A percentile compares a stretch with the other conserved stretches of the same genome.
These are phyloP conservation scores for Pichia kudriavzevii DNA, from an alignment of 1,139 yeast genomes.

Conservation along the genomic window DNA sequence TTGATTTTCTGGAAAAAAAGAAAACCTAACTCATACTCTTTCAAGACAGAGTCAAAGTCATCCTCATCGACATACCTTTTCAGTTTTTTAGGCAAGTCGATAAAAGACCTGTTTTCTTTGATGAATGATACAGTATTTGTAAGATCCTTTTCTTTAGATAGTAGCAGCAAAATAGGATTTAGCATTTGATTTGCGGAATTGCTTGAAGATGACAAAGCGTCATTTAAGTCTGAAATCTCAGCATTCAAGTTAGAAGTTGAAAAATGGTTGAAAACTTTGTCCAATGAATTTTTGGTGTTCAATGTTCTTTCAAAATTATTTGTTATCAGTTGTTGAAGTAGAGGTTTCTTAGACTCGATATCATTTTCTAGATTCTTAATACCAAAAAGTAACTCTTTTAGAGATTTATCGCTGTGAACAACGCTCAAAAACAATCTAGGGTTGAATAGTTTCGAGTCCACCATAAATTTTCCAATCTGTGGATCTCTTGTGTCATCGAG, in stretches of 20 bases:
- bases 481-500: conserved; percentile 36
- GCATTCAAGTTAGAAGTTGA: conserved; percentile 24
- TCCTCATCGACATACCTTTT: conserved; percentile 45
- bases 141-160: conserved; percentile 53
- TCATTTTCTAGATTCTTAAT: conserved; percentile 52
- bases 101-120: conserved; percentile 52
- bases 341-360: conserved; percentile 57
- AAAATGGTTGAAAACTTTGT: conserved; percentile 48
- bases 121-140: conserved; percentile 55
- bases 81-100: conserved; percentile 65
- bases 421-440: conserved; percentile 62
- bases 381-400: conserved; percentile 50
- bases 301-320: conserved; percentile 71
- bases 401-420: conserved; percentile 64
- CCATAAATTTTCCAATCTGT: conserved; percentile 45
- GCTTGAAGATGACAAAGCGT: conserved; percentile 26
- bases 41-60: conserved; percentile 65
- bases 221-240: conserved; percentile 18
- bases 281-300: conserved; percentile 62
- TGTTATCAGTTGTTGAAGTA: conserved; percentile 60
- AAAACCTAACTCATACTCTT: conserved; percentile 58
- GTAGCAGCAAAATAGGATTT: conserved; percentile 67
- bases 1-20: conserved; percentile 26
- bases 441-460: conserved; percentile 67
- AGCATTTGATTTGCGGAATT: conserved; percentile 59